Evolutionary conservation across 768 basidiomycete species (phyloP), one percentile per base, ranked within the genome.

Genomic region (Obba rivulosa): DNA sequence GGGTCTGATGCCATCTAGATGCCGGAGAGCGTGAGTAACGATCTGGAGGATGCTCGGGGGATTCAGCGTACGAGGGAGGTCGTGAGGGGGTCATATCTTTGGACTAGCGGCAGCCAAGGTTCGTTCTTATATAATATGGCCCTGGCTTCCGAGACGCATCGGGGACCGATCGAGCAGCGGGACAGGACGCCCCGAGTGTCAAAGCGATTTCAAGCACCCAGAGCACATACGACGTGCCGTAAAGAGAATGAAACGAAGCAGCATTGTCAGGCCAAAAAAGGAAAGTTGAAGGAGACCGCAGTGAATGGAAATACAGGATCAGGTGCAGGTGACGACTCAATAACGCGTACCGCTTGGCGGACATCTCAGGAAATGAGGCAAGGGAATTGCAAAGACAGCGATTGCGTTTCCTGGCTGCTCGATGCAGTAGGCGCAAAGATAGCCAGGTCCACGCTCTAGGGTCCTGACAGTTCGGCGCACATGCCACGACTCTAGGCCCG

Each of bases 1-100:
- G 62, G 49, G 56, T 63, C 62, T 51, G 59, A 63, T 54, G 62
- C 58, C 62, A 63, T 63, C 62, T 63, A 52, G 17, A 45, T 34
- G 43, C 34, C 40, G 54, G 22, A 34, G 43, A 25, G 34, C 50
- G 52, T 49, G 45, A 53, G 48, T 25, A 48, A 53, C 43, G 39
- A 53, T 56, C 51, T 38, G 49, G 13, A 45, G 36, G 44, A 31
- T 35, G 23, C 11, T 36, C 11, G 34, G 17, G 4, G 45, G 48
- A 41, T 24, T n/a, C 38, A 42, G 53, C 60, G 54, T 63, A 63
- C 62, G 52, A 58, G 52, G 48, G 28, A 7, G 28, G 60, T 61
- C 62, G 56, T 63, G 58, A 59, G 52, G 50, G 57, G 62, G 58
- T 59, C 59, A 61, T 63, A 49, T 54, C 47, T 25, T 46, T 50